phyloP scores from a whole-genome alignment of 2,329 filamentous ascomycete genomes.

The Penicillium hordei region DNA sequence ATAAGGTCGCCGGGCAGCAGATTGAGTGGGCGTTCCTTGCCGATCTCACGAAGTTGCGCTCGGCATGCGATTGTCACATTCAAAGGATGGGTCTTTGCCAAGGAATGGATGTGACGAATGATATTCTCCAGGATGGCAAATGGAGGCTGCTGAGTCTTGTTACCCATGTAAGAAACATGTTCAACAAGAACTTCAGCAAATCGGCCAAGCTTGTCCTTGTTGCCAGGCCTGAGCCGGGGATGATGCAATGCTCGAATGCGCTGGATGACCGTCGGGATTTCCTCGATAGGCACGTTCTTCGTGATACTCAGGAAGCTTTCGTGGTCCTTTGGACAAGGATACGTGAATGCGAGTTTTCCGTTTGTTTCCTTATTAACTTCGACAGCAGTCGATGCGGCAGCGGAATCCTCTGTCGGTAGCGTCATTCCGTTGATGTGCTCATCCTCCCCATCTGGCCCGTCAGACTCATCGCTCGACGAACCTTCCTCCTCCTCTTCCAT shows the following conservation, averaged over 20 bases:
- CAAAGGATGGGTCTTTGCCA: slow-evolving; percentile 80
- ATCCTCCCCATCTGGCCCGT: slow-evolving; percentile 56
- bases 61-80: slow-evolving; percentile 78
- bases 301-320: slow-evolving; percentile 69
- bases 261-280: slow-evolving; percentile 77
- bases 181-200: slow-evolving; percentile 51
- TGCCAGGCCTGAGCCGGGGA: slow-evolving; percentile 77
- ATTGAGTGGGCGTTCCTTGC: slow-evolving; percentile 53
- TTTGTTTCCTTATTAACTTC: slow-evolving; percentile 47
- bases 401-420: slow-evolving; percentile 30
- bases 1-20: slow-evolving; percentile 70
- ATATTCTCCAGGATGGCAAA: slow-evolving; percentile 74
- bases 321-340: slow-evolving; percentile 77
- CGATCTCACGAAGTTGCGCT: slow-evolving; percentile 61
- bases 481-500: slow-evolving; percentile 60
- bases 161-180: slow-evolving; percentile 60
- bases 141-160: slow-evolving; percentile 52
- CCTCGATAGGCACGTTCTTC: slow-evolving; percentile 59
- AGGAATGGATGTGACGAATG: slow-evolving; percentile 86
- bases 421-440: slow-evolving; percentile 72
- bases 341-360: slow-evolving; percentile 72
- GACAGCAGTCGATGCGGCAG: slow-evolving; percentile 32
- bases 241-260: slow-evolving; percentile 91
- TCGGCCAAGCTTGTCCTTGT: slow-evolving; percentile 75
- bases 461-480: slow-evolving; percentile 44